Evolutionary conservation across 1,284 basidiomycete species (phyloP), one percentile per base, ranked within the genome.

Genomic region (Cryptococcus sp.): DNA sequence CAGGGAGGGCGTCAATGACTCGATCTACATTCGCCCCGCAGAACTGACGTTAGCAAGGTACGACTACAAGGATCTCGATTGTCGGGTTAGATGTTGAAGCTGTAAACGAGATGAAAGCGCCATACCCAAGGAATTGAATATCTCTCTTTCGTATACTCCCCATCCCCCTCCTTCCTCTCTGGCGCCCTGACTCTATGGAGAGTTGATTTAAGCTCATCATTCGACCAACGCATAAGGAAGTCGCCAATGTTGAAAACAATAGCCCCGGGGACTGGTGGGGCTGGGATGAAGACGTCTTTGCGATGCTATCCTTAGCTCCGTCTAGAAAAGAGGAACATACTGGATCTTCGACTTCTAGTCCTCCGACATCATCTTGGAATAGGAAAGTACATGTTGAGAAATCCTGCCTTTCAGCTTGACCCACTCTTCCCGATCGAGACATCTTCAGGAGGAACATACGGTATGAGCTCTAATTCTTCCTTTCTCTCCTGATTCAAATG

Each of bases 241-340:
- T 84, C 82, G 3, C 81, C 82, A 4, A 82, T 82, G 59, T 84
- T 84, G 48, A 84, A 80, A 16, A 83, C 72, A n/a, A 83, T 69
- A 0, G 81, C 77, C 2, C 79, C 80, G 5, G 77, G 72, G 3
- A 83, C 63, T 0, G 81, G 80, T 2, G 77, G 75, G 3, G 78
- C 81, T 19, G 77, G 73, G 75, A 73, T 64, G 60, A 82, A 84
- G 1, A 60, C 54, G 2, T 79, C 81, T 1, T 79, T 78, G 7
- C 45, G 36, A n/a, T 48, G 45, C 52, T 52, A 37, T 22, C 31
- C 4, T 23, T 9, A 22, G 23, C 19, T 18, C 23, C 24, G 10
- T 13, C 46, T 23, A 18, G 19, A 21, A 13, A 21, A 40, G 19
- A 4, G 7, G 40, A 4, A 49, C 56, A 45, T 40, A 58, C 68